Evolutionary conservation across 768 basidiomycete genomes (phyloP).

Genomic region (Xerocomellus dryophilus): DNA sequence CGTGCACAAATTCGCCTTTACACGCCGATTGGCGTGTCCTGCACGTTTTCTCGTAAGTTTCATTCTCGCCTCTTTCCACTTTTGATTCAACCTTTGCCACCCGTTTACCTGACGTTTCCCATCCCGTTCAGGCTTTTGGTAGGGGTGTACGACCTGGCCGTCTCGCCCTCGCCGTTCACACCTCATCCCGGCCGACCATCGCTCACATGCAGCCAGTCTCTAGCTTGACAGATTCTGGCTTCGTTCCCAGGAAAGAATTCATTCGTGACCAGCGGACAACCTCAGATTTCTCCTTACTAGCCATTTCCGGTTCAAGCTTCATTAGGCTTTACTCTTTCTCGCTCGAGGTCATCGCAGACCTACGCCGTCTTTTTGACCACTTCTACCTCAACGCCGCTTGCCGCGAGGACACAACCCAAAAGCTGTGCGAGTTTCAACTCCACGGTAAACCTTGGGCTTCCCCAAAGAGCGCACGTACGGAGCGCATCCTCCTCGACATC

Average conservation of each 20-base stretch:
- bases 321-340: constrained; percentile 73
- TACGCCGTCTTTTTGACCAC: constrained; percentile 55
- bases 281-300: constrained; percentile 66
- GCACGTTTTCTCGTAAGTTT: constrained; percentile 34
- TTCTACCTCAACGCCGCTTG: constrained; percentile 42
- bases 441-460: constrained; percentile 72
- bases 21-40: constrained; percentile 27
- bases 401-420: constrained; percentile 54
- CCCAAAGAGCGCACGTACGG: constrained; percentile 61
- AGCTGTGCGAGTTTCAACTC: constrained; percentile 63
- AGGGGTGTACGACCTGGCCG: constrained; percentile 26
- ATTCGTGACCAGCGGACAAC: constrained; percentile 51
- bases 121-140: constrained; percentile 27
- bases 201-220: constrained; percentile 33
- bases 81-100: constrained; percentile 30
- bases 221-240: constrained; percentile 43
- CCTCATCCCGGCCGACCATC: constrained; percentile 25
- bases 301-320: constrained; percentile 61
- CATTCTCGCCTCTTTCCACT: constrained; percentile 26
- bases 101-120: constrained; percentile 40
- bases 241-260: constrained; percentile 73
- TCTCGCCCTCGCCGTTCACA: constrained; percentile 21
- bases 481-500: constrained; percentile 68
- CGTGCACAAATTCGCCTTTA: constrained; percentile 11
- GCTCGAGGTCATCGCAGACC: constrained; percentile 45